Evolutionary conservation across 805 yeast species (phyloP).

Genomic region (Saccharomycopsis sp.): DNA sequence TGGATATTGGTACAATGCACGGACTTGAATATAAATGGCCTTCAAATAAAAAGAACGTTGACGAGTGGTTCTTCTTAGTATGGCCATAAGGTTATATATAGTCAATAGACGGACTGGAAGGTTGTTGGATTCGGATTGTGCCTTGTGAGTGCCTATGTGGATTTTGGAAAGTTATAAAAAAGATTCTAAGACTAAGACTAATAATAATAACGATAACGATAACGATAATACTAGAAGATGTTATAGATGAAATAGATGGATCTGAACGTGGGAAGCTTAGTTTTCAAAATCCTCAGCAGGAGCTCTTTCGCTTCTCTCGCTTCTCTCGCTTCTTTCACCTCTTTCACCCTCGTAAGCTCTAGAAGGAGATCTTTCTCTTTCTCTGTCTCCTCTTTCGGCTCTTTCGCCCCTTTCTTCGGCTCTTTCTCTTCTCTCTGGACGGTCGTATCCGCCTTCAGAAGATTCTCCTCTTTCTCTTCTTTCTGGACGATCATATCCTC

Average conservation of each 20-base stretch:
- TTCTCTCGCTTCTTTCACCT: neutral
- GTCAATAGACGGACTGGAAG: neutral
- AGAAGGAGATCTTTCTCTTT: slow-evolving; percentile 10
- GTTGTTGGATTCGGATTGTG: neutral
- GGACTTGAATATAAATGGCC: too few relatives aligned
- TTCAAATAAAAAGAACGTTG: too few relatives aligned
- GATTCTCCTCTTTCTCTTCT: slow-evolving; percentile 2
- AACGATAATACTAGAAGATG: too few relatives aligned
- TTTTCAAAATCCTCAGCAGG: neutral
- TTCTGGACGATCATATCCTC: slow-evolving; percentile 3
- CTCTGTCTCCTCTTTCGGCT: slow-evolving; percentile 1
- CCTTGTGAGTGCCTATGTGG: neutral
- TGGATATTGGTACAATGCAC: too few relatives aligned
- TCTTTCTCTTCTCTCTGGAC: neutral
- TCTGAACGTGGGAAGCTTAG: too few relatives aligned
- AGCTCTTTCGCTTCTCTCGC: neutral
- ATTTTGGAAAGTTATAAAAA: neutral
- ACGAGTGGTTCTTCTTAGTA: too few relatives aligned
- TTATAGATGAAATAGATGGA: too few relatives aligned
- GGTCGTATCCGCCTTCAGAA: neutral
- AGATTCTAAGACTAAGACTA: neutral
- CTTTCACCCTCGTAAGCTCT: neutral
- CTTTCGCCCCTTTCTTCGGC: slow-evolving; percentile 6
- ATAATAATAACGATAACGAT: neutral
- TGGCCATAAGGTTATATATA: too few relatives aligned